Conservation (phyloP, 257 asterid species). For the Nicotiana otophora region DNA sequence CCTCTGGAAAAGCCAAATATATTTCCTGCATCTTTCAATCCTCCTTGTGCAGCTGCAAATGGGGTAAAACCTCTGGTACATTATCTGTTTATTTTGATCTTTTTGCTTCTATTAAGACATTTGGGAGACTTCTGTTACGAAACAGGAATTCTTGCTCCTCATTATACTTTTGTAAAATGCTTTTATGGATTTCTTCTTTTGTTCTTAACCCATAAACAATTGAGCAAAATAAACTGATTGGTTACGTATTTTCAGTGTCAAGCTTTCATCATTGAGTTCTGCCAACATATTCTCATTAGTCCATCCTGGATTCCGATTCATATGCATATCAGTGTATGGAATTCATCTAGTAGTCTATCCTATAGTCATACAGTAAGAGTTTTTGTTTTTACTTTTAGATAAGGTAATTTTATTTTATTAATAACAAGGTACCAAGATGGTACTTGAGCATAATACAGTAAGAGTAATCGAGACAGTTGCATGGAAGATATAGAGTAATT, state of each 20-base stretch:
- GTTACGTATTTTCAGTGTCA: neutral
- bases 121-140: neutral
- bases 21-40: slow-evolving; percentile 45
- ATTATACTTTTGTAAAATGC: neutral
- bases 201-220: neutral
- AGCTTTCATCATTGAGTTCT: neutral
- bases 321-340: neutral
- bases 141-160: neutral
- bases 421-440: neutral
- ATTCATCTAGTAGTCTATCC: neutral
- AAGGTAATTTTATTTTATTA: neutral
- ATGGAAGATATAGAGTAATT: neutral
- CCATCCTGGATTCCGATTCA: neutral
- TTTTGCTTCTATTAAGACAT: slow-evolving; percentile 1
- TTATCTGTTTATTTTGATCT: slow-evolving; percentile 3
- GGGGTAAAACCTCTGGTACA: slow-evolving; percentile 53
- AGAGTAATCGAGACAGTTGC: neutral
- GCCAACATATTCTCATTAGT: neutral
- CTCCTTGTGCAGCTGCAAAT: slow-evolving; percentile 35
- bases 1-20: slow-evolving; percentile 42
- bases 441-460: neutral
- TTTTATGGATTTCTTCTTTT: slow-evolving; percentile 1
- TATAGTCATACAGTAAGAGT: neutral
- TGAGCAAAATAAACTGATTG: neutral
- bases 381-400: neutral